Evolutionary conservation across 306 rosid genomes (phyloP), one percentile per base, ranked within the genome.

Genomic region (Parietaria judaica): DNA sequence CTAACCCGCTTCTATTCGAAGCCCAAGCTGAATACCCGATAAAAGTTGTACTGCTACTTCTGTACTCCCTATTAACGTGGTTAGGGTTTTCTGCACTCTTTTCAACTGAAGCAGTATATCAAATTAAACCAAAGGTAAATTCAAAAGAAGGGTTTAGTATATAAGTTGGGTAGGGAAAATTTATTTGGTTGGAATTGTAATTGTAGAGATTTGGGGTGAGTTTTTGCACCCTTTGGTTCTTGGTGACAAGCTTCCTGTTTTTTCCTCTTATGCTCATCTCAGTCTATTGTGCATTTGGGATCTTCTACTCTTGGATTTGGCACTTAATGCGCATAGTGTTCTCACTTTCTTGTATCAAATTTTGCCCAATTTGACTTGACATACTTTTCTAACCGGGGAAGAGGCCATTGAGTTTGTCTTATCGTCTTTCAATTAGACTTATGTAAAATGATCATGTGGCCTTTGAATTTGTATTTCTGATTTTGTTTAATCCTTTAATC

Each of bases 11-110:
- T 14, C 81, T 92, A 57, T 84, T 75, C 65, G 94, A 82, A 78
- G 80, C 86, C 61, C 96, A 72, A 71, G 98, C n/a, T n/a, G n/a
- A 92, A 70, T 88, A 86, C 66, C 95, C 95, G 23, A 74, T 92
- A 67, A 92, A 86, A 76, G 84, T 82, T 51, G 64, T 84, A 17
- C 62, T 92, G 72, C 78, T 92, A 54, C 83, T 92, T 17, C 59
- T 84, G 62, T 85, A 88, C 75, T 72, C 83, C 15, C 75, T 77
- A 60, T 65, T 92, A 49, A 85, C 76, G 79, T 85, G 88, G 96
- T 78, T 80, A 16, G 88, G 85, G 17, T 92, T 88, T 66, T 88
- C 88, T 67, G 85, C 79, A 14, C 88, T 75, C 56, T 86, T 82
- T 45, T 16, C 48, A 37, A 64, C 65, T 38, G 71, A 43, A 8